Evolutionary conservation across 805 yeast genomes (phyloP).

Genomic region (Suhomyces emberorum): DNA sequence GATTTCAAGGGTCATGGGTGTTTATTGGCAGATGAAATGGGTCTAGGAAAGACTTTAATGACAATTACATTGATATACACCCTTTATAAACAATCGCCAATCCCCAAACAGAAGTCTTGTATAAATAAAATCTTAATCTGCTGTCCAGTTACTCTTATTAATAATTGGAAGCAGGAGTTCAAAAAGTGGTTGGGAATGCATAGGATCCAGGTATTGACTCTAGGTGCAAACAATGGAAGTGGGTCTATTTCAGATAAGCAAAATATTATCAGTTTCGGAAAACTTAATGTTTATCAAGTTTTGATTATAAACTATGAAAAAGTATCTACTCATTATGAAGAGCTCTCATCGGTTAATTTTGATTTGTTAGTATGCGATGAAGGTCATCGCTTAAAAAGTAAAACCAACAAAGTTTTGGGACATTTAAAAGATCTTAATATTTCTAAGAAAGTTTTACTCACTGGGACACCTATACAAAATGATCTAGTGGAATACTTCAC

Average conservation of each 20-base stretch:
- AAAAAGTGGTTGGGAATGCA: conserved; percentile 78
- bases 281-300: conserved; percentile 74
- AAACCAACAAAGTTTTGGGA: conserved; percentile 66
- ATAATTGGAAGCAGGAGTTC: conserved; percentile 87
- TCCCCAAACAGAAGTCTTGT: conserved; percentile 26
- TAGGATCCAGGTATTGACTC: conserved; percentile 62
- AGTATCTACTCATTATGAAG: conserved; percentile 51
- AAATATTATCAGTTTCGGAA: conserved; percentile 58
- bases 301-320: conserved; percentile 87
- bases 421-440: conserved; percentile 56
- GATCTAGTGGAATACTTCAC: conserved; percentile 81
- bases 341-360: conserved; percentile 44
- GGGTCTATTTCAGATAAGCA: conserved; percentile 52
- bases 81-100: conserved; percentile 62
- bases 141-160: conserved; percentile 87
- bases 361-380: conserved; percentile 91
- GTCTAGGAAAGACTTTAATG: conserved; percentile 81
- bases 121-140: conserved; percentile 68
- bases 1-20: conserved; percentile 61
- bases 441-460: conserved; percentile 57
- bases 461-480: conserved; percentile 95
- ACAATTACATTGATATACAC: conserved; percentile 86
- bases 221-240: conserved; percentile 47
- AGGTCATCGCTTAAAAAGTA: conserved; percentile 85
- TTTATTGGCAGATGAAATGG: conserved; percentile 95